Conservation (phyloP, 176 grass and related monocot genomes). For the Hordeum vulgare region DNA sequence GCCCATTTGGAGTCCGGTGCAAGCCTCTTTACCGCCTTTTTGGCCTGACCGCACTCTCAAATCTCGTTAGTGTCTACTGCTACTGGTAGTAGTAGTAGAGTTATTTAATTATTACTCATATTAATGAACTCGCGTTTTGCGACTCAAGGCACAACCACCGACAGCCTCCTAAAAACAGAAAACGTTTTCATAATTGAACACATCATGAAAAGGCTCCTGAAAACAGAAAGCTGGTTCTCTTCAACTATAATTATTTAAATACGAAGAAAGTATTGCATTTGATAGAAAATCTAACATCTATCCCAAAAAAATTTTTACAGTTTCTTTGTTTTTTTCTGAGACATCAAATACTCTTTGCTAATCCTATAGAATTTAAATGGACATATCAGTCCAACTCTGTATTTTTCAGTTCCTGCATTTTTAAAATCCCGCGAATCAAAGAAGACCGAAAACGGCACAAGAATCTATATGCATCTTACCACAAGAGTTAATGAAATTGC, state of each 20-base stretch:
- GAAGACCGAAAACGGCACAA: no score
- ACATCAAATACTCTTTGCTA: no score
- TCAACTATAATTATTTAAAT: no score
- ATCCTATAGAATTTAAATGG: no score
- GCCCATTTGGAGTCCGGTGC: constrained; percentile 19
- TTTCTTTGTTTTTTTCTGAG: no score
- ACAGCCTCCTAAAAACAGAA: background rate
- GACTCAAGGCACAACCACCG: background rate
- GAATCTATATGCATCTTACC: background rate
- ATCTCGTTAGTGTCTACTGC: background rate
- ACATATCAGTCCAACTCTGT: no score
- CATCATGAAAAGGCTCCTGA: background rate
- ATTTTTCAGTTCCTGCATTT: no score
- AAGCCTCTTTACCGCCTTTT: constrained; percentile 27
- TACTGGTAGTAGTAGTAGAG: background rate
- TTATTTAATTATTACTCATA: background rate
- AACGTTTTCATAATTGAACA: background rate
- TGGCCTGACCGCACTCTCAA: background rate
- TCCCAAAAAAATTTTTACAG: no score
- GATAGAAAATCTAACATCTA: no score
- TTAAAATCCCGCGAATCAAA: no score
- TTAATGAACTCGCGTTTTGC: background rate
- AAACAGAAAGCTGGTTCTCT: no score
- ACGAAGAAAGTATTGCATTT: no score
- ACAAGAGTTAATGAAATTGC: background rate